These are phyloP conservation scores for Candida ponderosae DNA, from an alignment of 805 yeast species.

Conservation along the genomic window DNA sequence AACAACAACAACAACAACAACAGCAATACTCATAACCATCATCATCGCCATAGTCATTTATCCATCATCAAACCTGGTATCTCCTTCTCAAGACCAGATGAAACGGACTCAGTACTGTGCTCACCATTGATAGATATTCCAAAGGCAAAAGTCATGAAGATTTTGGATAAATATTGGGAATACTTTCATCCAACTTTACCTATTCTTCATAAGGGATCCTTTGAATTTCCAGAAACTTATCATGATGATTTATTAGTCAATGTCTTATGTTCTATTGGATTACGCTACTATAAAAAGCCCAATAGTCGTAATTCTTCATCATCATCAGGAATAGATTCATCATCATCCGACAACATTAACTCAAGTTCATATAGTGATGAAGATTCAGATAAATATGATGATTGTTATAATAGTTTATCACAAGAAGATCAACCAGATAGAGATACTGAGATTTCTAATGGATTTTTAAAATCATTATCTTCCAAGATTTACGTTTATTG, in stretches of 20 bases:
- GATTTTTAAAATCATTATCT: background rate
- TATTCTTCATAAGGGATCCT: constrained; percentile 5
- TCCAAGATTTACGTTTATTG: background rate
- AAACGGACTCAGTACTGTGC: no score
- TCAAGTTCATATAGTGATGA: no score
- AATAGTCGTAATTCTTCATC: no score
- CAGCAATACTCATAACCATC: no score
- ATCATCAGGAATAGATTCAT: no score
- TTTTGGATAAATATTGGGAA: constrained; percentile 5
- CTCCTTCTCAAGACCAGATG: background rate
- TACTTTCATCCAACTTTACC: constrained; percentile 7
- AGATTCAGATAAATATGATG: background rate
- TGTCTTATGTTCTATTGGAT: background rate
- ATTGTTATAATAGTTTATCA: background rate
- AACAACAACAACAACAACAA: no score
- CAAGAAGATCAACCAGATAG: no score
- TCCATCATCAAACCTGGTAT: no score
- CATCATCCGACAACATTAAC: background rate
- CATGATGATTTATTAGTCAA: background rate
- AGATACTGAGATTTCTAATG: no score
- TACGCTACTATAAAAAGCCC: background rate
- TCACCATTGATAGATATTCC: background rate
- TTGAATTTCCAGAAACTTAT: background rate
- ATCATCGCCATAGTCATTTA: no score
- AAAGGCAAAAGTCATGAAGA: no score